These are phyloP conservation scores for Diplodia corticola DNA, from an alignment of 2,329 filamentous ascomycete species.

Conservation along the genomic window DNA sequence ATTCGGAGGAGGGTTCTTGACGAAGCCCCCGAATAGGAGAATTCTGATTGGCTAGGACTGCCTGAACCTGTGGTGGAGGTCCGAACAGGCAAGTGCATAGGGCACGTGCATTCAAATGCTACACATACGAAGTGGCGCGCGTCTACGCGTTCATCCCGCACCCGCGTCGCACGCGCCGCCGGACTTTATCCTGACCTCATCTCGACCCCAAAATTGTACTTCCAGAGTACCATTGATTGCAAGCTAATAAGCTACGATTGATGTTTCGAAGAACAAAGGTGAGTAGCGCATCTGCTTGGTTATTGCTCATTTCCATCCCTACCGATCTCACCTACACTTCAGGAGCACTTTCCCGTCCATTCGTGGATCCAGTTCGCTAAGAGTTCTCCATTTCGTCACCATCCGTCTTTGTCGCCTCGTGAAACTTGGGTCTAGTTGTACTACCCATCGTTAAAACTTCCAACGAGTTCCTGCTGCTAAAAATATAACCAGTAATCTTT, in stretches of 20 bases:
- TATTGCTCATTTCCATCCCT: not conserved
- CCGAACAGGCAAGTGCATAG: not conserved
- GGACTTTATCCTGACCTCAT: conserved; percentile 15
- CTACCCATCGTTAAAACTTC: not conserved
- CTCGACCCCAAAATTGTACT: not conserved
- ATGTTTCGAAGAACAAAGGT: not conserved
- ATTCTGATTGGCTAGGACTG: not conserved
- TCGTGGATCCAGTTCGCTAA: not conserved
- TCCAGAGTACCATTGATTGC: no score
- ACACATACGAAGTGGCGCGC: not conserved
- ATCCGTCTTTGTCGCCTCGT: not conserved
- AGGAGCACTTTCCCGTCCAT: not conserved
- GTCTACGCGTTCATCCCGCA: conserved; percentile 2
- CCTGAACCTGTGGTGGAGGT: not conserved
- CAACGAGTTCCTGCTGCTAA: not conserved
- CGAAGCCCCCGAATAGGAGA: not conserved
- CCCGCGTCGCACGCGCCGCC: conserved; percentile 9
- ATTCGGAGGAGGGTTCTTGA: not conserved
- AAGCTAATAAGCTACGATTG: not conserved
- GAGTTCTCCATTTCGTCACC: not conserved
- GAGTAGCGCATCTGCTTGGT: not conserved
- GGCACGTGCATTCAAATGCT: not conserved
- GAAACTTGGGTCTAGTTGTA: not conserved
- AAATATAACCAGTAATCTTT: not conserved
- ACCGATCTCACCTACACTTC: not conserved